phyloP scores from a whole-genome alignment of 2,329 filamentous ascomycete genomes.

The Tolypocladium nubicola region DNA sequence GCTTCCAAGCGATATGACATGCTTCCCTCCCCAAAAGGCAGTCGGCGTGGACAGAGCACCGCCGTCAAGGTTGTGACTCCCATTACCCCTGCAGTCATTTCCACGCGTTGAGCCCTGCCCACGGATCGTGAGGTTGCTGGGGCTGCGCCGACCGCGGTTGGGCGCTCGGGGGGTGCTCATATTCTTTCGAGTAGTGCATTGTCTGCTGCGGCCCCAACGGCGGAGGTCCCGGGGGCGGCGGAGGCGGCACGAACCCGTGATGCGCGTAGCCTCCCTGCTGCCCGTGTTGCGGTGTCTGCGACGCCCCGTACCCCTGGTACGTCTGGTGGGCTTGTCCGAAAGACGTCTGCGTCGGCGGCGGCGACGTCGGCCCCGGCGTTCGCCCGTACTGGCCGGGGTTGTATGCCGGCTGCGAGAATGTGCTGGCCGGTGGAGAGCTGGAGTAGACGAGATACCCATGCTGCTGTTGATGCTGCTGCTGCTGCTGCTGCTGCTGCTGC shows the following conservation, averaged over 20 bases:
- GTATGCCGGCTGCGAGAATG: conserved; percentile 41
- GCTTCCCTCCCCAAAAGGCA: not conserved
- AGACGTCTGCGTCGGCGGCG: conserved; percentile 49
- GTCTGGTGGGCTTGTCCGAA: conserved; percentile 33
- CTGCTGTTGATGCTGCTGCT: conserved; percentile 13
- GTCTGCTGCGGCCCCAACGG: conserved; percentile 53
- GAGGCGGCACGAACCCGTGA: conserved; percentile 50
- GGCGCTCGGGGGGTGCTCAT: conserved; percentile 20
- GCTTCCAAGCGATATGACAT: not conserved
- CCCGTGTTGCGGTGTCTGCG: conserved; percentile 23
- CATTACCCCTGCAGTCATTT: conserved; percentile 22
- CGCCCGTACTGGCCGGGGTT: conserved; percentile 50
- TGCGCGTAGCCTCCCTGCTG: conserved; percentile 34
- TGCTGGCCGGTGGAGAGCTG: conserved; percentile 27
- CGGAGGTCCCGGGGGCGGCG: conserved; percentile 52
- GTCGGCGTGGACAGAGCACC: not conserved
- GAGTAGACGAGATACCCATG: conserved; percentile 33
- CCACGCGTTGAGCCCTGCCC: conserved; percentile 43
- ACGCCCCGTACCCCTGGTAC: conserved; percentile 22
- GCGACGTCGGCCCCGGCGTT: conserved; percentile 46
- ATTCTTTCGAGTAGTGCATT: conserved; percentile 37
- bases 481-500: conserved; percentile 30
- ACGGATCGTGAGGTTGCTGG: conserved; percentile 35
- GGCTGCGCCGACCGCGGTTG: conserved; percentile 20
- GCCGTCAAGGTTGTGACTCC: too few relatives aligned